phyloP scores from a whole-genome alignment of 139 green algal species.

The Raphidocelis subcapitata region DNA sequence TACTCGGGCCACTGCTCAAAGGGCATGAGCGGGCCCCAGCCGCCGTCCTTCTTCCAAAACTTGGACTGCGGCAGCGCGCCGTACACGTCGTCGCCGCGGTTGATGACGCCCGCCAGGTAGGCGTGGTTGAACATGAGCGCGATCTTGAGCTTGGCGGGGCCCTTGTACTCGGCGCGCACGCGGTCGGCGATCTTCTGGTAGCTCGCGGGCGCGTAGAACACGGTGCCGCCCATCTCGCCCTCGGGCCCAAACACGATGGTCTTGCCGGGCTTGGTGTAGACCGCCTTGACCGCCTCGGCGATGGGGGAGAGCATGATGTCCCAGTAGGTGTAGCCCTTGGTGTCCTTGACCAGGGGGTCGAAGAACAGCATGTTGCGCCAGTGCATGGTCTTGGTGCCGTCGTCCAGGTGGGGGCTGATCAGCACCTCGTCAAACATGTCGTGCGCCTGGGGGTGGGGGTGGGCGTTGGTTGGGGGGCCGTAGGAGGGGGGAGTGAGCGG shows the following conservation, averaged over 20 bases:
- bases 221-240: slow-evolving; percentile 29
- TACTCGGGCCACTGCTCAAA: slow-evolving; percentile 31
- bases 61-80: background rate
- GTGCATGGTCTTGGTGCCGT: slow-evolving; percentile 14
- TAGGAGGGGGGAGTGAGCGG: too few species aligned
- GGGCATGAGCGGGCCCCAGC: slow-evolving; percentile 22
- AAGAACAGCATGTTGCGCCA: slow-evolving; percentile 36
- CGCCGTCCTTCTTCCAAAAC: slow-evolving; percentile 15
- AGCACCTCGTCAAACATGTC: slow-evolving; percentile 26
- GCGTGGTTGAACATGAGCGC: slow-evolving; percentile 25
- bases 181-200: slow-evolving; percentile 19
- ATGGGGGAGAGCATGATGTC: slow-evolving; percentile 31
- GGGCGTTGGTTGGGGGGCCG: too few species aligned
- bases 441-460: background rate
- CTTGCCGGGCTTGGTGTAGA: slow-evolving; percentile 8
- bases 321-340: slow-evolving; percentile 27
- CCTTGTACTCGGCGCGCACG: slow-evolving; percentile 11
- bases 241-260: slow-evolving; percentile 10
- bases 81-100: background rate
- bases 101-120: slow-evolving; percentile 24
- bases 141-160: slow-evolving; percentile 10
- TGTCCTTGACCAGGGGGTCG: slow-evolving; percentile 27
- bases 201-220: slow-evolving; percentile 13
- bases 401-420: slow-evolving; percentile 25
- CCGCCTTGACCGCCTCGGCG: slow-evolving; percentile 23